Evolutionary conservation across 1,284 basidiomycete species (phyloP).

Genomic region (Malassezia slooffiae): DNA sequence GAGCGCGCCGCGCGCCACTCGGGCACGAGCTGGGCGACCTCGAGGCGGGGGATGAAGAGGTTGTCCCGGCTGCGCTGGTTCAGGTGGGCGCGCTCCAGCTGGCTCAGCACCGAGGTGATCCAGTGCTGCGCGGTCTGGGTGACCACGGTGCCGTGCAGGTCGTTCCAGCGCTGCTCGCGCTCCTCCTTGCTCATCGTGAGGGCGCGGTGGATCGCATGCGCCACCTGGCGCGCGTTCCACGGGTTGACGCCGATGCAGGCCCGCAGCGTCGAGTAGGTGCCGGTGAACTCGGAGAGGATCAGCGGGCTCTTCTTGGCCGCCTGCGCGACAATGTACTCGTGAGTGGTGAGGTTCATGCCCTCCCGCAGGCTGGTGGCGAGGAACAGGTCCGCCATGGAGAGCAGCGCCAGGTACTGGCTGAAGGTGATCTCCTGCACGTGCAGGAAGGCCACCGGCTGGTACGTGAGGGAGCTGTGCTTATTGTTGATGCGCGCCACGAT

Average conservation of each 20-base stretch:
- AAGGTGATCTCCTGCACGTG: constrained; percentile 78
- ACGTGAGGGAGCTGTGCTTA: constrained; percentile 67
- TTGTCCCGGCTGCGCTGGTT: constrained; percentile 35
- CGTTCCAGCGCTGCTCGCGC: constrained; percentile 65
- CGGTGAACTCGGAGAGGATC: constrained; percentile 65
- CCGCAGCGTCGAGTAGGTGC: constrained; percentile 72
- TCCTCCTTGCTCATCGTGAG: constrained; percentile 67
- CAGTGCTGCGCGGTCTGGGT: constrained; percentile 77
- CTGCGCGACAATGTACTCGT: constrained; percentile 64
- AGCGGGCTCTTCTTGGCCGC: constrained; percentile 57
- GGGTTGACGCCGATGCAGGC: constrained; percentile 75
- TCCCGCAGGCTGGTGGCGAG: constrained; percentile 70
- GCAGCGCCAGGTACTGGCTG: constrained; percentile 68
- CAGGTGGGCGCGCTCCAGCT: constrained; percentile 38
- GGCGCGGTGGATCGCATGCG: constrained; percentile 62
- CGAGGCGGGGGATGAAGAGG: constrained; percentile 38
- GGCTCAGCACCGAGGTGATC: constrained; percentile 61
- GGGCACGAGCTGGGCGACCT: constrained; percentile 43
- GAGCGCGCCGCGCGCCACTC: constrained; percentile 51
- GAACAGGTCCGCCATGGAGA: constrained; percentile 76
- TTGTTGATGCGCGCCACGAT: constrained; percentile 71
- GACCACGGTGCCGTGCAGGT: constrained; percentile 72
- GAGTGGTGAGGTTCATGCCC: constrained; percentile 72
- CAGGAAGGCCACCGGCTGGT: constrained; percentile 75
- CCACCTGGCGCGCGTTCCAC: constrained; percentile 47